A percentile compares a stretch with the other conserved stretches of the same genome.
phyloP scores from a whole-genome alignment of 495 filamentous ascomycete species.

The Amniculicola lignicola region DNA sequence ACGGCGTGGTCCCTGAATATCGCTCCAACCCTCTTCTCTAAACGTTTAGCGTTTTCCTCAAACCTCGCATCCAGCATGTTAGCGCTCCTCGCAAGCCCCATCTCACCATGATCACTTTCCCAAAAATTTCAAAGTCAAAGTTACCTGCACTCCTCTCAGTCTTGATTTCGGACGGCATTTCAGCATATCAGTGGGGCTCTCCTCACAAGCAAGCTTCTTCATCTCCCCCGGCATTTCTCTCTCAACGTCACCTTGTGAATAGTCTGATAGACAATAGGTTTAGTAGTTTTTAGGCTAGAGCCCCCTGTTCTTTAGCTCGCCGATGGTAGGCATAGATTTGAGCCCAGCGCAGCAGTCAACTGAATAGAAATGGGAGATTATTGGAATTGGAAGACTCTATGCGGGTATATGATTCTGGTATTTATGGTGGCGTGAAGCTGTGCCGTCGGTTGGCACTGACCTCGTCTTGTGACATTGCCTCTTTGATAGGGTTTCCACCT shows the following conservation, averaged over 20 bases:
- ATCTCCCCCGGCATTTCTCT: not conserved
- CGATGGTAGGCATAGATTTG: conserved; percentile 7
- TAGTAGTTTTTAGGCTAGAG: not conserved
- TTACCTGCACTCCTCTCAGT: too few relatives aligned
- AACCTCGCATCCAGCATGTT: not conserved
- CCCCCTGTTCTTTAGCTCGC: conserved; percentile 1
- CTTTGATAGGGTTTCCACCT: too few relatives aligned
- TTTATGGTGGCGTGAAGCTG: too few relatives aligned
- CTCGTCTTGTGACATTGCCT: too few relatives aligned
- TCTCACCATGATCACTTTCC: too few relatives aligned
- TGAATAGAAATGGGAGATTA: too few relatives aligned
- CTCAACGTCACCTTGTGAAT: not conserved
- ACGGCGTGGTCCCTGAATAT: conserved; percentile 58
- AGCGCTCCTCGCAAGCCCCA: too few relatives aligned
- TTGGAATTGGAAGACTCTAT: too few relatives aligned
- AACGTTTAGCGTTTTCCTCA: conserved; percentile 20
- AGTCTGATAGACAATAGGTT: conserved; percentile 8
- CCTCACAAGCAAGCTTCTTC: not conserved
- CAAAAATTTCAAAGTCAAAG: too few relatives aligned
- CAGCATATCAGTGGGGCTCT: not conserved
- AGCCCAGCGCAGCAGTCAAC: not conserved
- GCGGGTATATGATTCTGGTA: too few relatives aligned
- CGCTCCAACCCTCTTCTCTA: conserved; percentile 62
- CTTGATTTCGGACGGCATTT: too few relatives aligned
- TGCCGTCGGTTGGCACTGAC: too few relatives aligned